phyloP scores from a whole-genome alignment of 2,329 filamentous ascomycete genomes.

The Aaosphaeria pasadenensis region DNA sequence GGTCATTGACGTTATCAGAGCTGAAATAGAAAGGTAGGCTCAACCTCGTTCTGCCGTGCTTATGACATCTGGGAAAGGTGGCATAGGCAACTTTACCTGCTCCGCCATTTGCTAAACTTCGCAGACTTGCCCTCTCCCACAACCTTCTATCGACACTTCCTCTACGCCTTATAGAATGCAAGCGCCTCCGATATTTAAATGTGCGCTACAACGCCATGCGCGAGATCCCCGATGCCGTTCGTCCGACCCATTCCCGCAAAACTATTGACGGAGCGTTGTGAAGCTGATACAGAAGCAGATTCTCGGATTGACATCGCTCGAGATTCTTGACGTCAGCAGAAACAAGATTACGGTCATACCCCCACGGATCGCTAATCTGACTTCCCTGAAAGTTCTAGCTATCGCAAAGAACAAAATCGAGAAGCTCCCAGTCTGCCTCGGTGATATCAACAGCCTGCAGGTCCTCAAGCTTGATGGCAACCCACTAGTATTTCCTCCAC shows the following conservation, averaged over 20 bases:
- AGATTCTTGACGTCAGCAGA: conserved; percentile 88
- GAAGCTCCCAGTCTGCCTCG: conserved; percentile 77
- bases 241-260: conserved; percentile 24
- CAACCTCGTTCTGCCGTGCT: too few species aligned
- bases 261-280: not conserved
- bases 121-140: conserved; percentile 75
- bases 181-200: conserved; percentile 75
- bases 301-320: conserved; percentile 78
- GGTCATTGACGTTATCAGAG: conserved; percentile 71
- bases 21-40: conserved; percentile 66
- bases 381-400: conserved; percentile 84
- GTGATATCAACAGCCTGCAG: conserved; percentile 85
- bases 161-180: conserved; percentile 69
- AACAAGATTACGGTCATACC: conserved; percentile 80
- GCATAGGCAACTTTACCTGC: too few species aligned
- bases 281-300: conserved; percentile 55
- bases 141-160: conserved; percentile 72
- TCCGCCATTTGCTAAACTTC: conserved; percentile 14
- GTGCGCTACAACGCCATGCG: conserved; percentile 72
- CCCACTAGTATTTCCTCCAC: conserved; percentile 72
- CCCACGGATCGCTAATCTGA: conserved; percentile 73
- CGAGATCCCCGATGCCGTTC: conserved; percentile 63
- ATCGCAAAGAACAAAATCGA: conserved; percentile 84
- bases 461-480: conserved; percentile 90
- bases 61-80: too few species aligned